phyloP scores from a whole-genome alignment of 305 asterid species.

The Fraxinus sp. region DNA sequence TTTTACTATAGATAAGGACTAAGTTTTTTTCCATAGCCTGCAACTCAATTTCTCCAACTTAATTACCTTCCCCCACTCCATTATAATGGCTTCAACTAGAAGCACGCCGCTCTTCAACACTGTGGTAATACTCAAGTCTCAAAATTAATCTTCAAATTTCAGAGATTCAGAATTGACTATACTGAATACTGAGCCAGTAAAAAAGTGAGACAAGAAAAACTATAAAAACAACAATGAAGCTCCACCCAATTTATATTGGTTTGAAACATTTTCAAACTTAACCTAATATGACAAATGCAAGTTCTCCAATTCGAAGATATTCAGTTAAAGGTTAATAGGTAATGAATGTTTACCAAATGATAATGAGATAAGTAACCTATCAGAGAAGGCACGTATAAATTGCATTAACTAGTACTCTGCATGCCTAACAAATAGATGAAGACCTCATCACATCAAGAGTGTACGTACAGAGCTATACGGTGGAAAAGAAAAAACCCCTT shows the following conservation, averaged over 20 bases:
- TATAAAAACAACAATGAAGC: not conserved
- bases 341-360: slow-evolving; percentile 3
- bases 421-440: slow-evolving; percentile 12
- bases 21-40: not conserved
- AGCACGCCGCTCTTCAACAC: not conserved
- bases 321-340: not conserved
- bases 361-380: not conserved
- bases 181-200: not conserved
- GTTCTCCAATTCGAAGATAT: not conserved
- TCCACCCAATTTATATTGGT: not conserved
- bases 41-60: not conserved
- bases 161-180: not conserved
- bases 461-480: slow-evolving; percentile 3
- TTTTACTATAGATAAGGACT: not conserved
- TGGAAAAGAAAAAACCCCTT: not conserved
- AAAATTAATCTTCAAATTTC: not conserved
- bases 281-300: slow-evolving; percentile 5
- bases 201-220: not conserved
- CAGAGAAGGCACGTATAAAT: not conserved
- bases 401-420: not conserved
- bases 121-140: not conserved
- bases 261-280: not conserved
- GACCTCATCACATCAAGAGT: slow-evolving; percentile 9
- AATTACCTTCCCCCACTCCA: not conserved
- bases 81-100: not conserved